These are phyloP conservation scores for Breynia disticha DNA, from an alignment of 441 rosid genomes.

Conservation along the genomic window DNA sequence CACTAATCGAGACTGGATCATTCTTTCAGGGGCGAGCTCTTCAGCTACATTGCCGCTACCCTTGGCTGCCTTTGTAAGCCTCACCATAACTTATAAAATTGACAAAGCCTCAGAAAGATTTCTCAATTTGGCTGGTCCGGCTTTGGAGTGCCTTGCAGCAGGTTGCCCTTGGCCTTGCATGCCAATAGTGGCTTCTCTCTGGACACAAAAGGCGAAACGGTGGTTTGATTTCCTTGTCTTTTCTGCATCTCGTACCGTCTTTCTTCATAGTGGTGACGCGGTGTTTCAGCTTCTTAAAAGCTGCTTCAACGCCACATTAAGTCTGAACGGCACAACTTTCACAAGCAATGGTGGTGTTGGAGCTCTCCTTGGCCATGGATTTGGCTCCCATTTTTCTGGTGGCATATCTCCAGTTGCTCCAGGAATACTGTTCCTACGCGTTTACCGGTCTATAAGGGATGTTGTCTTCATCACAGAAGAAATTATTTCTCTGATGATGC, in stretches of 20 bases:
- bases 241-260: constrained; percentile 88
- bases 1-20: constrained; percentile 17
- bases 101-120: constrained; percentile 80
- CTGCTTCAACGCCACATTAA: constrained; percentile 81
- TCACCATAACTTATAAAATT: constrained; percentile 92
- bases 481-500: constrained; percentile 75
- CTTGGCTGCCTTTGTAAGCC: constrained; percentile 90
- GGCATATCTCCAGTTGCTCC: constrained; percentile 94
- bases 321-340: constrained; percentile 47
- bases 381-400: constrained; percentile 75
- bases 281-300: constrained; percentile 87
- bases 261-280: constrained; percentile 80
- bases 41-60: constrained; percentile 94
- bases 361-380: constrained; percentile 95
- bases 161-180: constrained; percentile 99
- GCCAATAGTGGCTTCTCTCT: constrained; percentile 88
- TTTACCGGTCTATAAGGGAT: constrained; percentile 64
- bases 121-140: constrained; percentile 76
- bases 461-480: constrained; percentile 76
- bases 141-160: constrained; percentile 72
- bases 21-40: constrained; percentile 67
- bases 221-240: constrained; percentile 94
- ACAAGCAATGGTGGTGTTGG: constrained; percentile 86
- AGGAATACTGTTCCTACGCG: constrained; percentile 76
- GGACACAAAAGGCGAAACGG: constrained; percentile 96